Percentiles rank a stretch among this genome's conserved stretches.
Conservation (phyloP, 2,329 filamentous ascomycete genomes). For the Phaeosphaeria sp. region DNA sequence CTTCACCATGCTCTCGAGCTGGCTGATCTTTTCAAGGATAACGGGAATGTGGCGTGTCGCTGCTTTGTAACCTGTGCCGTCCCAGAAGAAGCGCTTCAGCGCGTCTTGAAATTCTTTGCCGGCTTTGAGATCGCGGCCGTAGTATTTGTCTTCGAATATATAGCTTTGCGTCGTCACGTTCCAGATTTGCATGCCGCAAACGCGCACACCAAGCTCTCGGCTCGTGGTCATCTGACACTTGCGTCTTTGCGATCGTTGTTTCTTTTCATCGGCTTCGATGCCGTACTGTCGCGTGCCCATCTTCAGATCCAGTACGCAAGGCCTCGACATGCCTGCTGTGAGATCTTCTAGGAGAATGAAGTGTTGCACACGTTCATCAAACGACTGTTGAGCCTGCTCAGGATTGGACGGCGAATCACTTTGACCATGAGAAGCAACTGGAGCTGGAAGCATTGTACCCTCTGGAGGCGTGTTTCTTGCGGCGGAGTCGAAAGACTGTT, state of each 20-base stretch:
- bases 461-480: slow-evolving; percentile 11
- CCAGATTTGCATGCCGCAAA: slow-evolving; percentile 97
- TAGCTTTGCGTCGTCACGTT: slow-evolving; percentile 83
- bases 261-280: slow-evolving; percentile 88
- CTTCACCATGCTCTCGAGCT: slow-evolving; percentile 82
- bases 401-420: slow-evolving; percentile 48
- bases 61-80: slow-evolving; percentile 81
- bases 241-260: slow-evolving; percentile 87
- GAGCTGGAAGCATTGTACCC: slow-evolving; percentile 43
- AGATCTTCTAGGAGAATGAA: slow-evolving; percentile 94
- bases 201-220: slow-evolving; percentile 84
- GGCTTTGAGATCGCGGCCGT: slow-evolving; percentile 84
- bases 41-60: slow-evolving; percentile 86
- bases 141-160: slow-evolving; percentile 98
- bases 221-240: slow-evolving; percentile 96
- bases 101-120: slow-evolving; percentile 89
- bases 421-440: slow-evolving; percentile 18
- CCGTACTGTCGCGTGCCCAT: slow-evolving; percentile 99
- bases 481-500: not conserved
- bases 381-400: slow-evolving; percentile 54
- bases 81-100: slow-evolving; percentile 87
- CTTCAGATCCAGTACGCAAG: slow-evolving; percentile 96
- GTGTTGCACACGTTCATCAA: slow-evolving; percentile 77
- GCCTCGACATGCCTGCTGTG: slow-evolving; percentile 93
- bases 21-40: slow-evolving; percentile 81